A percentile compares a stretch with the other conserved stretches of the same genome.
These are phyloP conservation scores for Boletus vermiculosoides DNA, from an alignment of 768 basidiomycete species.

Conservation along the genomic window DNA sequence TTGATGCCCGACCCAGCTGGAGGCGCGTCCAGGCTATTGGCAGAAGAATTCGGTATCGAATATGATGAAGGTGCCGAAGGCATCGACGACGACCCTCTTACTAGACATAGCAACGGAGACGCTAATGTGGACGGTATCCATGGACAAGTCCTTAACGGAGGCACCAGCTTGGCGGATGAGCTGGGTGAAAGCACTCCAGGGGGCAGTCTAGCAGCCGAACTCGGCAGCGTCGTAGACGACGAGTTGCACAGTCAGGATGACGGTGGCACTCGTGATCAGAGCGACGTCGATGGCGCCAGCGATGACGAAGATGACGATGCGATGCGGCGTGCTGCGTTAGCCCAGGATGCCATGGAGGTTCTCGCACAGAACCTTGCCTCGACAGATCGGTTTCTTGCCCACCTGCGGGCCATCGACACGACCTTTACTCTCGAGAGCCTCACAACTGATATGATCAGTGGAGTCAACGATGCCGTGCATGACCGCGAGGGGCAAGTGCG, in stretches of 20 bases:
- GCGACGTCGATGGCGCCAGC: conserved; percentile 8
- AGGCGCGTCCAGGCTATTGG: conserved; percentile 67
- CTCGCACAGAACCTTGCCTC: conserved; percentile 73
- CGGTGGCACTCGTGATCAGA: conserved; percentile 11
- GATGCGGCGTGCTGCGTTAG: conserved; percentile 20
- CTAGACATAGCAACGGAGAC: conserved; percentile 27
- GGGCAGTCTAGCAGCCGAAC: conserved; percentile 24
- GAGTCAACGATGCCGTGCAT: conserved; percentile 69
- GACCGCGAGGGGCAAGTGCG: conserved; percentile 82
- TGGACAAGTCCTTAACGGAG: conserved; percentile 26
- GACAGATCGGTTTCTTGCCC: conserved; percentile 73
- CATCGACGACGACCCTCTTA: conserved; percentile 45
- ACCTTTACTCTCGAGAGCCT: conserved; percentile 56
- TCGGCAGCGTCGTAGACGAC: conserved; percentile 23
- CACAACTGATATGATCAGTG: conserved; percentile 74
- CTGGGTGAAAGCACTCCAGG: conserved; percentile 26
- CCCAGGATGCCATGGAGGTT: conserved; percentile 66
- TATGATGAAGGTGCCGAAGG: conserved; percentile 87
- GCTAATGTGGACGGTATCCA: conserved; percentile 31
- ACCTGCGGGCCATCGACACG: conserved; percentile 67
- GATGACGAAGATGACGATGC: conserved; percentile 33
- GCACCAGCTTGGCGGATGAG: conserved; percentile 46
- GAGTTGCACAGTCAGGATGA: conserved; percentile 14
- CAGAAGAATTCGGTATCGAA: conserved; percentile 88
- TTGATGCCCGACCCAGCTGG: conserved; percentile 84